phyloP scores from a whole-genome alignment of 257 asterid species.

The Nicotiana tomentosiformis region DNA sequence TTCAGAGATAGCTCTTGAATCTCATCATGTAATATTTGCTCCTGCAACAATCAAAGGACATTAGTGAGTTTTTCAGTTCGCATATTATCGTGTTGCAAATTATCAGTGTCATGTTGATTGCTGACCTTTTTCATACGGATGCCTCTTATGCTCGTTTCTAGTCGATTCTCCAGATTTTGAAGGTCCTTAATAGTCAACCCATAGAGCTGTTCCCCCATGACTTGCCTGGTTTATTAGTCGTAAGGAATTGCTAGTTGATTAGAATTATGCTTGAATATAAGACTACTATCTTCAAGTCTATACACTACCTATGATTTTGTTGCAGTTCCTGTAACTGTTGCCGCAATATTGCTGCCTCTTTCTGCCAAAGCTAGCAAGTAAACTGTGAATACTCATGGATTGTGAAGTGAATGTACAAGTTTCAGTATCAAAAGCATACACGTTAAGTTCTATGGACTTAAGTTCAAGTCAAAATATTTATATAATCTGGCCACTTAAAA shows the following conservation, averaged over 20 bases:
- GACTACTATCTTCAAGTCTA: not conserved
- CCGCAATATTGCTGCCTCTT: not conserved
- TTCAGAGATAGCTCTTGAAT: not conserved
- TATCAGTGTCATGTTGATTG: not conserved
- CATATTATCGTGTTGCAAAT: no score
- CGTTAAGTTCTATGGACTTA: no score
- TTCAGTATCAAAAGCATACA: no score
- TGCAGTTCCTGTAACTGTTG: not conserved
- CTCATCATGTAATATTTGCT: not conserved
- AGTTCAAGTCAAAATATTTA: no score
- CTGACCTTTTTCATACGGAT: conserved; percentile 9
- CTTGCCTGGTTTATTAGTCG: not conserved
- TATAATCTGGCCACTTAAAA: no score
- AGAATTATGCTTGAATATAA: not conserved
- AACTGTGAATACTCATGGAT: not conserved
- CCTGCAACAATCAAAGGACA: not conserved
- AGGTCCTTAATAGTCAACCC: conserved; percentile 1
- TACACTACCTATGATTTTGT: not conserved
- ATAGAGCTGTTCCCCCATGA: conserved; percentile 8
- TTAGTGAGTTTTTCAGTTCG: not conserved
- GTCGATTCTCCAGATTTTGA: not conserved
- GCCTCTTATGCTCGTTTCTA: not conserved
- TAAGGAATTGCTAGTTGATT: not conserved
- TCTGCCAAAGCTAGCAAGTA: conserved; percentile 3
- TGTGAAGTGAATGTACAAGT: not conserved